These are phyloP conservation scores for Backusella parvicylindrica DNA, from an alignment of 192 early-diverging fungal species.

Conservation along the genomic window DNA sequence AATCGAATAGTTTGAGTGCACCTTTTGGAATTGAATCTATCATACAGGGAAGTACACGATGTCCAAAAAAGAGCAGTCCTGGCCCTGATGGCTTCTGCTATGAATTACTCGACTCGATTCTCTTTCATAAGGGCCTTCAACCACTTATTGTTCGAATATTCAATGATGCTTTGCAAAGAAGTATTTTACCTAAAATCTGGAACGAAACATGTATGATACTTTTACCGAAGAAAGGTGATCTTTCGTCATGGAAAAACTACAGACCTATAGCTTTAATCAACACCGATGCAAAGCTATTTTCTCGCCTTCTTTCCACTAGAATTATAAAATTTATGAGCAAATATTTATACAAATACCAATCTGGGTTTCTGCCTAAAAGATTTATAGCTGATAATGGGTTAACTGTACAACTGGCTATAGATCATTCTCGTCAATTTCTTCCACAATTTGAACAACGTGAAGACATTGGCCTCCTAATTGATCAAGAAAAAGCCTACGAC, in stretches of 20 bases:
- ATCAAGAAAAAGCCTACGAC: no score
- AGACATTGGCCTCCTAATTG: no score
- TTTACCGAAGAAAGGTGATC: conserved; percentile 28
- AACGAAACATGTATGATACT: conserved; percentile 19
- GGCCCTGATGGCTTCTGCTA: conserved; percentile 12
- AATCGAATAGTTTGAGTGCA: neutral
- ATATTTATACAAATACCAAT: conserved; percentile 18
- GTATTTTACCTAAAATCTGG: neutral
- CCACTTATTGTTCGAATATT: neutral
- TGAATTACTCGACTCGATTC: neutral
- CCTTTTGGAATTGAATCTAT: neutral
- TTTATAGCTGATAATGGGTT: conserved; percentile 18
- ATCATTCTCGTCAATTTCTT: no score
- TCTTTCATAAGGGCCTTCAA: neutral
- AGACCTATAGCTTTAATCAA: conserved; percentile 23
- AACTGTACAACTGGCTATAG: neutral
- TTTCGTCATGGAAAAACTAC: conserved; percentile 11
- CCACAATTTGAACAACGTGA: no score
- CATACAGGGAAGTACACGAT: neutral
- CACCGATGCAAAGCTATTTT: conserved; percentile 23
- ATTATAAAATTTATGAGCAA: neutral
- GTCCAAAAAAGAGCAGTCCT: conserved; percentile 9
- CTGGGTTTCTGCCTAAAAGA: conserved; percentile 21
- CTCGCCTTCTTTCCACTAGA: neutral
- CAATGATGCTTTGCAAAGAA: neutral